These are phyloP conservation scores for Hydnomerulius pinastri DNA, from an alignment of 768 basidiomycete genomes.

Conservation along the genomic window DNA sequence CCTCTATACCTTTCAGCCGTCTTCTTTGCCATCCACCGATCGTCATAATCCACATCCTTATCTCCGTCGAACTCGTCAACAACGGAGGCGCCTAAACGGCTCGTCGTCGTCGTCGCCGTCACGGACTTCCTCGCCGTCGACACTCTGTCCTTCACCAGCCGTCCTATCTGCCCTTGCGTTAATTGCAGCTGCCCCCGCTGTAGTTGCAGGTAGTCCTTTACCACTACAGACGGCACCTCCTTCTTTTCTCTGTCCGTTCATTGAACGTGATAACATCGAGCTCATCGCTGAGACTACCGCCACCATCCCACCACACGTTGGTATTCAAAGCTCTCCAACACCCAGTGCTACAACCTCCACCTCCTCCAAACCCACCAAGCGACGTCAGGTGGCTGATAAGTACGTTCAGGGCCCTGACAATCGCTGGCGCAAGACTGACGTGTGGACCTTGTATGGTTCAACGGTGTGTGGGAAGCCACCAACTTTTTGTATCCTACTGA, in stretches of 20 bases:
- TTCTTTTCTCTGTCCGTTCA: constrained; percentile 61
- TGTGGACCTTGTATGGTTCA: constrained; percentile 72
- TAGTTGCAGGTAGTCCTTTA: constrained; percentile 49
- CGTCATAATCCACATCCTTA: constrained; percentile 10
- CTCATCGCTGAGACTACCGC: neutral
- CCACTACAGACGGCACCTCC: constrained; percentile 41
- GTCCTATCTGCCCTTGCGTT: constrained; percentile 59
- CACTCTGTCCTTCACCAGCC: constrained; percentile 46
- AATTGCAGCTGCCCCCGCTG: constrained; percentile 49
- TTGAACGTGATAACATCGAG: constrained; percentile 26
- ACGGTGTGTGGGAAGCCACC: constrained; percentile 44
- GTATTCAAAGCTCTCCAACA: constrained; percentile 1
- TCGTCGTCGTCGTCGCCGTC: constrained; percentile 16
- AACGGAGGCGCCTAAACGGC: constrained; percentile 19
- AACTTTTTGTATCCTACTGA: neutral
- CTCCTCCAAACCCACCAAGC: constrained; percentile 1
- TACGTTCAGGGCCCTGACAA: constrained; percentile 56
- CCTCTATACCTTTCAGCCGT: constrained; percentile 5
- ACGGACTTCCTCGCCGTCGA: too few species aligned
- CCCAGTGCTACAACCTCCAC: constrained; percentile 16
- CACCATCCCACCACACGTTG: neutral
- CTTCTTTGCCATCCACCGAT: constrained; percentile 5
- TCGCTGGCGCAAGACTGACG: constrained; percentile 54
- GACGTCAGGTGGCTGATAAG: constrained; percentile 48
- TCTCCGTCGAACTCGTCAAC: constrained; percentile 4